These are phyloP conservation scores for Fusarium sp. DNA, from an alignment of 2,329 filamentous ascomycete species.

Conservation along the genomic window DNA sequence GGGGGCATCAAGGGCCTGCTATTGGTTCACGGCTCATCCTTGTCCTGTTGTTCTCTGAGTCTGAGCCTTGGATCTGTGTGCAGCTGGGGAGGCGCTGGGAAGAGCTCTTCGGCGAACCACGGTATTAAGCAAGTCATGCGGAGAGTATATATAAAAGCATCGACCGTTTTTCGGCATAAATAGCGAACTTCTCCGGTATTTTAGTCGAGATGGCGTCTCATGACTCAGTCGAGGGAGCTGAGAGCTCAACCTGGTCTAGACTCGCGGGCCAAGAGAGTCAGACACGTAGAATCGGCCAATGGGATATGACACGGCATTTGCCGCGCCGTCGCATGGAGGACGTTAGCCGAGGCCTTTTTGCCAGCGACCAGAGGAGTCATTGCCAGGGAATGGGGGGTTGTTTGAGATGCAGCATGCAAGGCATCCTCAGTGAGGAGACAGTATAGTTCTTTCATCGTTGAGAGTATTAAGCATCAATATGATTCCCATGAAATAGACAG, in stretches of 20 bases:
- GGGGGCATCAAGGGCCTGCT: not conserved
- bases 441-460: accelerated
- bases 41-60: not conserved
- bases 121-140: not conserved
- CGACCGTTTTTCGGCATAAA: not conserved
- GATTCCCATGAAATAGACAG: not conserved
- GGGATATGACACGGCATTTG: not conserved
- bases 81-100: not conserved
- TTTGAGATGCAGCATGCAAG: not conserved
- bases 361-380: not conserved
- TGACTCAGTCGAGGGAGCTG: not conserved
- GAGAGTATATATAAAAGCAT: not conserved
- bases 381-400: not conserved
- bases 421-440: not conserved
- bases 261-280: constrained; percentile 10
- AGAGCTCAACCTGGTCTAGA: not conserved
- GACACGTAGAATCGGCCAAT: not conserved
- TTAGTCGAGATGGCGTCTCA: not conserved
- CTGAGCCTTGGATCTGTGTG: not conserved
- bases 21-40: not conserved
- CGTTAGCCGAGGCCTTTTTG: constrained; percentile 10
- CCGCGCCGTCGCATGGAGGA: not conserved
- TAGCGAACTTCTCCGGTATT: not conserved
- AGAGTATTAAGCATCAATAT: not conserved
- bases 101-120: not conserved